A percentile compares a stretch with the other conserved stretches of the same genome.
phyloP scores from a whole-genome alignment of 805 yeast genomes.

The Cyberlindnera galapagoensis region DNA sequence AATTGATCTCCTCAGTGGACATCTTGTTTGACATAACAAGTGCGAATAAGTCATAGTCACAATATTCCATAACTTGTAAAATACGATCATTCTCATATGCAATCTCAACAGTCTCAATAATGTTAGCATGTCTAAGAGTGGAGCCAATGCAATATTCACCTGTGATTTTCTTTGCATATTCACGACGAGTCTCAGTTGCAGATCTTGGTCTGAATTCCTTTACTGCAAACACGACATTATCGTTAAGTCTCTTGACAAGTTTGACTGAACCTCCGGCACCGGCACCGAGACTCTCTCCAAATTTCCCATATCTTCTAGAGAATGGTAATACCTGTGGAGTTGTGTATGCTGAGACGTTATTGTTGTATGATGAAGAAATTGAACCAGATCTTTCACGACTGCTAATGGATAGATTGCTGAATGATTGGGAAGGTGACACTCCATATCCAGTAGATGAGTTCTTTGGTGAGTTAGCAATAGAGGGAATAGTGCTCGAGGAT shows the following conservation, averaged over 20 bases:
- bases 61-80: slow-evolving; percentile 90
- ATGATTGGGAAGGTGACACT: slow-evolving; percentile 8
- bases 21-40: slow-evolving; percentile 91
- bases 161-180: slow-evolving; percentile 86
- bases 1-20: slow-evolving; percentile 71
- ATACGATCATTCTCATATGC: slow-evolving; percentile 83
- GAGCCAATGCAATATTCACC: slow-evolving; percentile 94
- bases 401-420: neutral
- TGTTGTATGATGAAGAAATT: slow-evolving; percentile 29
- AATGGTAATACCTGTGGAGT: slow-evolving; percentile 45
- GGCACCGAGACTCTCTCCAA: slow-evolving; percentile 84
- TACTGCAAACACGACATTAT: slow-evolving; percentile 76
- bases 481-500: slow-evolving; percentile 19
- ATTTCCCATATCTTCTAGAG: slow-evolving; percentile 69
- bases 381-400: slow-evolving; percentile 21
- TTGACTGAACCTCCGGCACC: slow-evolving; percentile 94
- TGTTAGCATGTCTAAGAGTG: slow-evolving; percentile 82
- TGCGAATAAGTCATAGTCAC: slow-evolving; percentile 89
- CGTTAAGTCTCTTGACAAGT: slow-evolving; percentile 60
- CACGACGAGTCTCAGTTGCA: slow-evolving; percentile 68
- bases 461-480: too few species aligned
- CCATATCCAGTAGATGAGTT: slow-evolving; percentile 5
- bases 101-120: slow-evolving; percentile 86
- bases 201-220: slow-evolving; percentile 83
- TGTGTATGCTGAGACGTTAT: slow-evolving; percentile 30